Evolutionary conservation across 2,329 filamentous ascomycete species (phyloP).

Genomic region (Xylaria sp.): DNA sequence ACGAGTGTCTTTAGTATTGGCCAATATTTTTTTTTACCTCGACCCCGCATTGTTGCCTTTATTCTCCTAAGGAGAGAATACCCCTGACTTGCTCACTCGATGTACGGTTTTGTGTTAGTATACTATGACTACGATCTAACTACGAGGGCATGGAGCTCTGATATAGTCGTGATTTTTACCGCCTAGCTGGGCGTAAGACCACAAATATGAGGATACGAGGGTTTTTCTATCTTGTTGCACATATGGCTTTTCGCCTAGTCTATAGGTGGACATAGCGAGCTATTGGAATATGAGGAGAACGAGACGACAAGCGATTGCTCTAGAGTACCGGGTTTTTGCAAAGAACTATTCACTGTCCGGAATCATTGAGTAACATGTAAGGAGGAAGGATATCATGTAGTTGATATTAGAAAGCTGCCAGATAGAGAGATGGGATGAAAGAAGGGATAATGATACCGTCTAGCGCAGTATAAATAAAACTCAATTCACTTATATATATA

Average conservation of each 20-base stretch:
- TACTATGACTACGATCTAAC: not conserved
- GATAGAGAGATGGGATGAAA: not conserved
- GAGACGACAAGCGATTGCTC: no score
- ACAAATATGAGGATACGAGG: not conserved
- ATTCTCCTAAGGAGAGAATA: constrained; percentile 20
- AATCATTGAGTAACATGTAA: no score
- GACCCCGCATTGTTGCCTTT: not conserved
- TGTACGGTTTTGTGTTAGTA: not conserved
- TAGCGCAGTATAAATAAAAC: not conserved
- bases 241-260: not conserved
- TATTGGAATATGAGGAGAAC: no score
- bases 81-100: constrained; percentile 36
- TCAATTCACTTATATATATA: not conserved
- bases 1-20: constrained; percentile 40
- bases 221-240: not conserved
- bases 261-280: no score
- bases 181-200: not conserved
- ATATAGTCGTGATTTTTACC: not conserved
- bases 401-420: not conserved
- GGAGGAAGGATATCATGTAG: no score
- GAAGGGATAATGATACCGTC: not conserved
- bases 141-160: not conserved
- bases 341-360: no score
- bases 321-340: no score
- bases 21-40: constrained; percentile 28